Evolutionary conservation across 768 basidiomycete species (phyloP), one percentile per base, ranked within the genome.

Genomic region (Lentinula raphanica): DNA sequence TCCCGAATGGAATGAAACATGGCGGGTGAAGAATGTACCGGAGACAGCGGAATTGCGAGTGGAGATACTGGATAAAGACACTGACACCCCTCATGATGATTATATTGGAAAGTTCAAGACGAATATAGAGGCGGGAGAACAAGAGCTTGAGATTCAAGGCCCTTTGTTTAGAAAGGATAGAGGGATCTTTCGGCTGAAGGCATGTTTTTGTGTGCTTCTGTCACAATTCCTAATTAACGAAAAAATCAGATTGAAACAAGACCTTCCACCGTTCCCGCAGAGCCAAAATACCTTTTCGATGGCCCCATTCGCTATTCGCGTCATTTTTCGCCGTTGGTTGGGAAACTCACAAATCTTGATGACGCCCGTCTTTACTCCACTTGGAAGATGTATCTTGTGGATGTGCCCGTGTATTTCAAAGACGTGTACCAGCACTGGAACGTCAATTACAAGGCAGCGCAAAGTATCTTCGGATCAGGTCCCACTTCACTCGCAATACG

Each of bases 1-100:
- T 0, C 90, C 90, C 0, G 84, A 88, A 19, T 91, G 89, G 89
- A 86, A 92, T 64, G 89, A 90, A 65, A 60, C 75, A 8, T 91
- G 90, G 90, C 71, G 73, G 32, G 71, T 91, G 60, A 87, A 84
- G 71, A 90, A 88, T 64, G 88, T 91, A 13, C 89, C 90, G 0
- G 68, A 66, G 4, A 78, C 73, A n/a, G 88, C 88, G 7, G 75
- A 72, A 25, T 69, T 92, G 7, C 67, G 72, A 4, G 81, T 90
- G n/a, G 71, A 79, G 42, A 74, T 92, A n/a, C 69, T 83, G 58
- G 87, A 89, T 67, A 89, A 90, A 64, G 86, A 90, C 64, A 78
- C 81, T 38, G 81, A 78, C 15, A 69, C 74, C 0, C 68, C 79
- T 32, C 75, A 74, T 5, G 87, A 91, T 66, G 84, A 85, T 63